Evolutionary conservation across 1,284 basidiomycete genomes (phyloP), one percentile per base, ranked within the genome.

Genomic region (Ustilago hordei): DNA sequence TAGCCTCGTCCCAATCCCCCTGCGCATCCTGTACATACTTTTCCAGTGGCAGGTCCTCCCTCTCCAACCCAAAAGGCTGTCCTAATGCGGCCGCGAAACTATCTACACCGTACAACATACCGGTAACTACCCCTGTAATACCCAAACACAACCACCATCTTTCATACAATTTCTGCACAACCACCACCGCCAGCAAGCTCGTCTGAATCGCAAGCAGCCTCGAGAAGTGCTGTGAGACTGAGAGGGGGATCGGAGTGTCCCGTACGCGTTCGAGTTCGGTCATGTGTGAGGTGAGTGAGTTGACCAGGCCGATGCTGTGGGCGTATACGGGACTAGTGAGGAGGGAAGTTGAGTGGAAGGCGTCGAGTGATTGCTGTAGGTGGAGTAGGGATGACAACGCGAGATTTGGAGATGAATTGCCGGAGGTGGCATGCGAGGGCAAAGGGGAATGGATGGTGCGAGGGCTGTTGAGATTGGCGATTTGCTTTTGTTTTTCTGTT

Each of bases 31-130:
- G 55, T 8, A 69, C 57, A 32, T 69, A 78, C 45, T 59, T 65
- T 15, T 73, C 70, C 19, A 78, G 43, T 38, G 75, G 75, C 35
- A 78, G 52, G 57, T 78, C 75, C 45, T 78, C 70, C 55, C 50
- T 67, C 28, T 78, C 64, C 45, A 65, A 28, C 32, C 75, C 75
- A 41, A 78, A 67, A 23, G 75, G 75, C 59, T 78, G 75, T 13
- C 67, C 67, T 45, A 78, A 31, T 28, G 36, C 69, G 3, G 75
- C 70, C 19, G 75, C 70, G 12, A 78, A 73, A 35, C 66, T 69
- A 38, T 78, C 75, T 2, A 78, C 70, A 7, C 70, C 75, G 34
- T 78, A 78, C n/a, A 78, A 34, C 75, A 78, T 78, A 19, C 60
- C 58, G 6, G 75, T 73, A 35, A 74, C 75, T 11, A 74, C 41